Conservation (phyloP, 148 eudicot species). For the Rhododendron henanense region DNA sequence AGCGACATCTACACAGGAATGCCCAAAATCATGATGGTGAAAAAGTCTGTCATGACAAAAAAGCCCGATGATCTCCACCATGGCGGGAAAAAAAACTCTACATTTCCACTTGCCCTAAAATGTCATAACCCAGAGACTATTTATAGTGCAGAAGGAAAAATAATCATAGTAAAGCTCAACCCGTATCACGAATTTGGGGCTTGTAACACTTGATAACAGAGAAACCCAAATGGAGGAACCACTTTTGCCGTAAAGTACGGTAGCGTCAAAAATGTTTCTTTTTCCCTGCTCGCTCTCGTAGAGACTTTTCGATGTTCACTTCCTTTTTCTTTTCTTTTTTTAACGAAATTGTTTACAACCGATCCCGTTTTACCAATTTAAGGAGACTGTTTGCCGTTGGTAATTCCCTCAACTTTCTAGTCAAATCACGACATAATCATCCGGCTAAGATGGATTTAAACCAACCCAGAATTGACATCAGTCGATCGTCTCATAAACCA, state of each 20-base stretch:
- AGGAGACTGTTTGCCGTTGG: neutral
- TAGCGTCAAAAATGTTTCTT: neutral
- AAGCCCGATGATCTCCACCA: neutral
- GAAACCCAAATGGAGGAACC: neutral
- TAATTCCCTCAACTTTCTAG: neutral
- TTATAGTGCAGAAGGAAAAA: neutral
- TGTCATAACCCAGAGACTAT: neutral
- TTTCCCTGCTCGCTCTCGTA: neutral
- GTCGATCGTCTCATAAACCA: neutral
- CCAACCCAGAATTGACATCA: neutral
- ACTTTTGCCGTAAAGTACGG: neutral
- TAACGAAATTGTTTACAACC: neutral
- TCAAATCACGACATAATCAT: neutral
- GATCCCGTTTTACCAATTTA: neutral
- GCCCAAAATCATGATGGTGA: neutral
- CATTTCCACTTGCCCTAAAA: neutral
- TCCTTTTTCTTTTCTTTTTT: neutral
- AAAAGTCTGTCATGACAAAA: neutral
- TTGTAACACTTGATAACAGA: neutral
- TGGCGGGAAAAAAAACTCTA: neutral
- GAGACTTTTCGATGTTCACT: neutral
- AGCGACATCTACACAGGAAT: neutral
- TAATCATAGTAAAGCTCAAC: neutral
- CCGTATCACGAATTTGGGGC: neutral
- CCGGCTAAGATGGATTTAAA: neutral